phyloP scores from a whole-genome alignment of 805 yeast genomes.

The Barnettozyma siamensis region DNA sequence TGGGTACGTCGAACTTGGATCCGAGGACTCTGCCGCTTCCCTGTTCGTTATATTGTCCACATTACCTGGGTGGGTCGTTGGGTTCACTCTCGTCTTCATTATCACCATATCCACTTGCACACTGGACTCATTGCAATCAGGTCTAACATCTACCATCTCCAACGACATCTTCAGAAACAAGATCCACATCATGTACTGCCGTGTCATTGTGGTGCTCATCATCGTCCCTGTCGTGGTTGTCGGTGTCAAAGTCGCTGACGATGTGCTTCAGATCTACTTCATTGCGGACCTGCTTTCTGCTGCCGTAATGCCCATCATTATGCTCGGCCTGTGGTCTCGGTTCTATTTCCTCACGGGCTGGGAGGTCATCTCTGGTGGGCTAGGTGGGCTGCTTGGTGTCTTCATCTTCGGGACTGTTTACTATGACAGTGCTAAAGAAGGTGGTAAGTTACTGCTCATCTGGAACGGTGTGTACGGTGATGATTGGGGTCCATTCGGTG shows the following conservation, averaged over 20 bases:
- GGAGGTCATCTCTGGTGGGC: conserved; percentile 78
- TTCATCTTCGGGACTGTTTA: conserved; percentile 82
- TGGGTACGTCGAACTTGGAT: conserved; percentile 46
- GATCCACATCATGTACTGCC: conserved; percentile 56
- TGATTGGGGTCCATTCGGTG: conserved; percentile 95
- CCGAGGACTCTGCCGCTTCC: conserved; percentile 54
- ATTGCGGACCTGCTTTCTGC: conserved; percentile 89
- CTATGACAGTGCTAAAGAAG: conserved; percentile 65
- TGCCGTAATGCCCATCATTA: conserved; percentile 76
- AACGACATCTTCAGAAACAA: conserved; percentile 87
- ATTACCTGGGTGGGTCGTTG: conserved; percentile 84
- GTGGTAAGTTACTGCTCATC: conserved; percentile 68
- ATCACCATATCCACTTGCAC: conserved; percentile 80
- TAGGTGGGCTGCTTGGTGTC: conserved; percentile 75
- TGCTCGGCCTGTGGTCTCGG: conserved; percentile 65
- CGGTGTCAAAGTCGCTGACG: conserved; percentile 75
- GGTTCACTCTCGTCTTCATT: conserved; percentile 71
- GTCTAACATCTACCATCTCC: conserved; percentile 81
- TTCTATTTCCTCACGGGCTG: conserved; percentile 70
- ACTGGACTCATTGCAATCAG: conserved; percentile 83
- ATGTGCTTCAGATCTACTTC: conserved; percentile 78
- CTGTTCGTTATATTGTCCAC: conserved; percentile 64
- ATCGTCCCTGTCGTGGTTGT: conserved; percentile 87
- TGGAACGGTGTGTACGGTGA: conserved; percentile 74
- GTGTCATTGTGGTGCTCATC: conserved; percentile 63